Conservation (phyloP, 2,329 filamentous ascomycete species). For the Dendrostoma leiphaemia region DNA sequence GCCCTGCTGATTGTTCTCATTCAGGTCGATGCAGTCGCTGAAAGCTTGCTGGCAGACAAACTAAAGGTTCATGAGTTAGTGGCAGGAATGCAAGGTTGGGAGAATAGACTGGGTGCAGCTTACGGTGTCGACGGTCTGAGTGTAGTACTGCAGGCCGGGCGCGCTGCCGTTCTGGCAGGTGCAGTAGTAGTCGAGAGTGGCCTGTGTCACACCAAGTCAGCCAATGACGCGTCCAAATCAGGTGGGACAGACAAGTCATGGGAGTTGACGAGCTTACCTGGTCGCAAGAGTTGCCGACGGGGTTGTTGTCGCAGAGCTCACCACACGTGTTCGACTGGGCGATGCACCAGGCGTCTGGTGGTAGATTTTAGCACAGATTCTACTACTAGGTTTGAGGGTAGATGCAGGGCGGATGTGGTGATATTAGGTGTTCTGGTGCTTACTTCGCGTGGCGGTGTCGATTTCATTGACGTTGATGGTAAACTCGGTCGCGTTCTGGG, state of each 20-base stretch:
- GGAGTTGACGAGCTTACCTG: conserved; percentile 36
- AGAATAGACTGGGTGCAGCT: conserved; percentile 18
- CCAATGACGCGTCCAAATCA: conserved; percentile 12
- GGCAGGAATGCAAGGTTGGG: neutral
- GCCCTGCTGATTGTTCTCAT: conserved; percentile 38
- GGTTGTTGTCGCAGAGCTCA: conserved; percentile 41
- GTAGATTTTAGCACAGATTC: too few species aligned
- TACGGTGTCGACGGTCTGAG: conserved; percentile 48
- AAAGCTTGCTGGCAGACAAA: conserved; percentile 52
- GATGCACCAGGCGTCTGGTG: conserved; percentile 48
- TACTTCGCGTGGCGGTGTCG: conserved; percentile 36
- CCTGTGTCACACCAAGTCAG: conserved; percentile 27
- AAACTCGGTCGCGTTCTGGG: conserved; percentile 41
- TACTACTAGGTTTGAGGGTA: too few species aligned
- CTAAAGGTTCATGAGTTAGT: conserved; percentile 26
- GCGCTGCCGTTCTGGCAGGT: conserved; percentile 47
- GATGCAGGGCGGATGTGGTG: too few species aligned
- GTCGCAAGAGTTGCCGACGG: conserved; percentile 42
- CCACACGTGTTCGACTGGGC: conserved; percentile 50
- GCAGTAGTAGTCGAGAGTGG: conserved; percentile 46
- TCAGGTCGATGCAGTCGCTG: conserved; percentile 43
- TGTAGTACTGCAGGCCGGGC: conserved; percentile 53
- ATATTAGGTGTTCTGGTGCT: conserved; percentile 20
- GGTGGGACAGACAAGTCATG: neutral
- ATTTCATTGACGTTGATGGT: conserved; percentile 38